Percentiles rank a stretch among this genome's conserved stretches.
These are phyloP conservation scores for Zymoseptoria pseudotritici DNA, from an alignment of 2,329 filamentous ascomycete species.

Conservation along the genomic window DNA sequence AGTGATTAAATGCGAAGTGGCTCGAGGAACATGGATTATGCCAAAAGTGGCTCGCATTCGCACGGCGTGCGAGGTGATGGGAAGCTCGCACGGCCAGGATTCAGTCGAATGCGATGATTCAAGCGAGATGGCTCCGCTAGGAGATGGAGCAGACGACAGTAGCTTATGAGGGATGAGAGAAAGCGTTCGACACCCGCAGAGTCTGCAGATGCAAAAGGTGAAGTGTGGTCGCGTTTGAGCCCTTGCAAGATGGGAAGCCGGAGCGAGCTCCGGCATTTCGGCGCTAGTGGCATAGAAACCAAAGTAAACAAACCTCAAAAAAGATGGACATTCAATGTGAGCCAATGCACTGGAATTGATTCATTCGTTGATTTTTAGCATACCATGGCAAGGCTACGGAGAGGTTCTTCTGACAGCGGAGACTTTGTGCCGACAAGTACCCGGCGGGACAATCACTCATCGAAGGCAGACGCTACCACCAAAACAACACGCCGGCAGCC, in stretches of 20 bases:
- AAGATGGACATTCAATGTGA: background rate
- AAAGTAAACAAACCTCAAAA: background rate
- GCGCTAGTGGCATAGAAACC: background rate
- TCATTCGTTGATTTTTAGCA: background rate
- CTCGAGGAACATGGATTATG: too few species aligned
- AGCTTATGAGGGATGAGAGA: too few species aligned
- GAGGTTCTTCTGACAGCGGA: background rate
- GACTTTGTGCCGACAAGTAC: background rate
- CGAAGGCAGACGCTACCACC: background rate
- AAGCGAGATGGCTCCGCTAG: too few species aligned
- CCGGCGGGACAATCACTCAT: background rate
- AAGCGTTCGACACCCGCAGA: too few species aligned
- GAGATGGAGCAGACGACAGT: too few species aligned
- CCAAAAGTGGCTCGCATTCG: too few species aligned
- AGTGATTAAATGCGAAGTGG: too few species aligned
- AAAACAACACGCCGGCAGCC: background rate
- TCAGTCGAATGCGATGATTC: too few species aligned
- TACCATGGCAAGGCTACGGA: conserved; percentile 6
- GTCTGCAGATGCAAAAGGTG: background rate
- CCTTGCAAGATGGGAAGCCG: background rate
- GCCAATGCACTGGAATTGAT: background rate
- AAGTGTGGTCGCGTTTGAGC: background rate
- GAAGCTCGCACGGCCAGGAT: too few species aligned
- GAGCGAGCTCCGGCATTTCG: background rate
- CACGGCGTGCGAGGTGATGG: too few species aligned